Evolutionary conservation across 176 grass and related monocot genomes (phyloP), one percentile per base, ranked within the genome.

Genomic region (Pontederia paniculata): DNA sequence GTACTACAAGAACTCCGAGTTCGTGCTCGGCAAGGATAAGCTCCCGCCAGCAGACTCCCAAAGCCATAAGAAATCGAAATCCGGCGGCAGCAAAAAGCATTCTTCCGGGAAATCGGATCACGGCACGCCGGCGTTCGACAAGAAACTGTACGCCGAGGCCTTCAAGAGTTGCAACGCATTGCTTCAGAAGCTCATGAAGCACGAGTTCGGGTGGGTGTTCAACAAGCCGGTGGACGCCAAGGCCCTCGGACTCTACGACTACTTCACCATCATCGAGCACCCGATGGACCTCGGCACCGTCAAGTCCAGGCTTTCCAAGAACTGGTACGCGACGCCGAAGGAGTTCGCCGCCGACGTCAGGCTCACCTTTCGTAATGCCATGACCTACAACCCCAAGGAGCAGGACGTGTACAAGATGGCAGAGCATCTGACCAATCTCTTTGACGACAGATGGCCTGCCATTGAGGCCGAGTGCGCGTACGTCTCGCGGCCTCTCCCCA

Each of bases 321-420:
- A 64, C 5, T 55, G 17, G 13, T 97, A 97, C 77, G 83, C 74
- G 69, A 81, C 79, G 12, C 93, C 93, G 0, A 72, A 74, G 70
- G 86, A 97, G 72, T 91, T 90, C 50, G 93, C 93, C 21, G 69
- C 83, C 19, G 93, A 97, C 74, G 93, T 97, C n/a, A 74, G 93
- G 69, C 75, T 90, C 20, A 97, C 93, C 23, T 90, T 97, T 69
- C 76, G 59, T 5, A 97, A 97, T 69, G 91, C 91, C 13, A 97
- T 97, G 91, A 88, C 75, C 1, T 97, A 97, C 72, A 97, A 97
- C 23, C 79, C 86, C 5, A 87, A 88, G 62, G 93, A 80, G 8
- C 93, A 97, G 9, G 84, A 88, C 37, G 84, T 88, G 60, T 72
- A 88, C 57, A 44, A 82, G 47, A 88, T 88, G 84, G 84, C 84